A percentile compares a stretch with the other conserved stretches of the same genome.
Evolutionary conservation across 75 land plant genomes (phyloP).

Genomic region (Pinus taeda): DNA sequence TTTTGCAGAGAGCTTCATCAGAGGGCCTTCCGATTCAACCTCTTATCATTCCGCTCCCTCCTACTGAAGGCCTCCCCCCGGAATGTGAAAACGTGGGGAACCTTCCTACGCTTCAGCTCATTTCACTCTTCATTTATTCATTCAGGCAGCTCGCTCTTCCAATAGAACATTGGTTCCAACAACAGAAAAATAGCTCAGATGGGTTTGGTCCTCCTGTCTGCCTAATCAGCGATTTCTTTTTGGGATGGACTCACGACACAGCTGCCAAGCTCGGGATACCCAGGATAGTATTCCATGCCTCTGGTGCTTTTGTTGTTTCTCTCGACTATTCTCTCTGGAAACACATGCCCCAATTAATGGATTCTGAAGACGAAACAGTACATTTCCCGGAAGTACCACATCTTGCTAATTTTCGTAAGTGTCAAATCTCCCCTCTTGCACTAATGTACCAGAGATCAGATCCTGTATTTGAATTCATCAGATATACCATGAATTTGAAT

Average conservation of each 20-base stretch:
- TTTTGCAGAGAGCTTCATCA: conserved; percentile 14
- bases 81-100: not conserved
- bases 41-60: not conserved
- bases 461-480: conserved; percentile 6
- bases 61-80: not conserved
- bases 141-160: not conserved
- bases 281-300: not conserved
- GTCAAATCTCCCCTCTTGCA: not conserved
- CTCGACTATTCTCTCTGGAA: not conserved
- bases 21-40: conserved; percentile 8
- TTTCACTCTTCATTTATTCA: not conserved
- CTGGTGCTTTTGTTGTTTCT: not conserved
- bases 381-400: conserved; percentile 4
- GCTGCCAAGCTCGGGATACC: not conserved
- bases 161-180: not conserved
- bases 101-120: not conserved
- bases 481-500: conserved; percentile 17
- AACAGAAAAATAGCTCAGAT: not conserved
- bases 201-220: not conserved
- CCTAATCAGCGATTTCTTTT: not conserved
- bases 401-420: not conserved
- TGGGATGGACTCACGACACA: not conserved
- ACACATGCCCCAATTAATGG: conserved; percentile 1
- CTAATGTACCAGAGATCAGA: not conserved
- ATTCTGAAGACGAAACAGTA: not conserved